Evolutionary conservation across 805 yeast genomes (phyloP).

Genomic region (Ogataea paraovalis): DNA sequence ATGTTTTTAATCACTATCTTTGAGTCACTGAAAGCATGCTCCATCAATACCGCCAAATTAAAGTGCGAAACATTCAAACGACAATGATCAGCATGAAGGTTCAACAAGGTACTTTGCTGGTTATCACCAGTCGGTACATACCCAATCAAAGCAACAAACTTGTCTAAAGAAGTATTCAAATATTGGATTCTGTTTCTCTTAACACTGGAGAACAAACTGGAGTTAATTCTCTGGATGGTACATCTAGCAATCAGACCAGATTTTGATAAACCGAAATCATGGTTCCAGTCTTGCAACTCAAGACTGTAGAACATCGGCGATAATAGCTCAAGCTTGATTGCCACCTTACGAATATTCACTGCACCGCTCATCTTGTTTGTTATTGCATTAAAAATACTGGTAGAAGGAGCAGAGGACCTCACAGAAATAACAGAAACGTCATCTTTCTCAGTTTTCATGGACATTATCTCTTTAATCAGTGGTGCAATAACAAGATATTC

Average conservation of each 20-base stretch:
- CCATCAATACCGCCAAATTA: constrained; percentile 7
- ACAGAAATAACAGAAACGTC: background rate
- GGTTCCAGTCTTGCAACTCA: constrained; percentile 10
- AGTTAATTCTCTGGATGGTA: constrained; percentile 6
- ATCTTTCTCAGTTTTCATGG: background rate
- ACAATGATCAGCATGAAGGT: constrained; percentile 14
- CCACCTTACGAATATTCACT: constrained; percentile 7
- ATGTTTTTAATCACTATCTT: background rate
- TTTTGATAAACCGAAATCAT: constrained; percentile 10
- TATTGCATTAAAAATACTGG: constrained; percentile 2
- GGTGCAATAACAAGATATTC: constrained; percentile 24
- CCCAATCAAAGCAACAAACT: constrained; percentile 6
- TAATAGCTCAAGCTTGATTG: constrained; percentile 10
- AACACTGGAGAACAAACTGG: constrained; percentile 7
- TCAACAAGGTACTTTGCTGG: constrained; percentile 5
- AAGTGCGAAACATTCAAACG: constrained; percentile 13
- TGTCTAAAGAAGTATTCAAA: constrained; percentile 5
- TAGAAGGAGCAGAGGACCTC: background rate
- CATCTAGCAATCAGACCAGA: constrained; percentile 7
- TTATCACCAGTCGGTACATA: background rate
- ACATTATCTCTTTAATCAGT: constrained; percentile 6
- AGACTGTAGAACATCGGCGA: constrained; percentile 17
- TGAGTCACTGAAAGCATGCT: constrained; percentile 11
- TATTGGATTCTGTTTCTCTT: constrained; percentile 7
- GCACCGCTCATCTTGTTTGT: constrained; percentile 4